A percentile compares a stretch with the other conserved stretches of the same genome.
These are phyloP conservation scores for Anthoceros angustus DNA, from an alignment of 225 moss, liverwort and hornwort genomes.

Conservation along the genomic window DNA sequence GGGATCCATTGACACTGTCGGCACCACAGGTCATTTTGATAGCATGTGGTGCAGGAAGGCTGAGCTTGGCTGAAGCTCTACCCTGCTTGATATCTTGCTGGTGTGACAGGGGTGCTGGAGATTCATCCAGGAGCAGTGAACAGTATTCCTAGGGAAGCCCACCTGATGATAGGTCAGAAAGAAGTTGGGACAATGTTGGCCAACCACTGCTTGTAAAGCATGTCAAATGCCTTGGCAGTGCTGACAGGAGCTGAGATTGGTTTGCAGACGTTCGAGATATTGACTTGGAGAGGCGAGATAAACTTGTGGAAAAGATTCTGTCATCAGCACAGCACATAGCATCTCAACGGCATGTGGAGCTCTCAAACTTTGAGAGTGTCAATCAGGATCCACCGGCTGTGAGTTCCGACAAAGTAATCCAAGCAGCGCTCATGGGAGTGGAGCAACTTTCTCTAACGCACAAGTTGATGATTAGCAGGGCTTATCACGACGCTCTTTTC, in stretches of 20 bases:
- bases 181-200: background rate
- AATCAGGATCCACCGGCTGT: conserved; percentile 91
- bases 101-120: conserved; percentile 36
- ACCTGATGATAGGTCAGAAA: conserved; percentile 41
- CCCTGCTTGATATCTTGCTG: background rate
- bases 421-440: conserved; percentile 44
- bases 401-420: conserved; percentile 43
- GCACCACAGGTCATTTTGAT: conserved; percentile 40
- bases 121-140: conserved; percentile 92
- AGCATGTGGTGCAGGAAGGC: background rate
- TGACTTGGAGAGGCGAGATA: conserved; percentile 53
- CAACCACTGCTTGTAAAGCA: background rate
- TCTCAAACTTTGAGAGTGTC: conserved; percentile 60
- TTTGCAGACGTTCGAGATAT: conserved; percentile 70
- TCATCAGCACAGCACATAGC: conserved; percentile 42
- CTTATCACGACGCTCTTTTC: conserved; percentile 88
- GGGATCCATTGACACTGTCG: conserved; percentile 79
- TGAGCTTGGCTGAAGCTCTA: background rate
- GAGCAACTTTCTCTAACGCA: conserved; percentile 39
- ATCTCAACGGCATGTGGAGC: conserved; percentile 32
- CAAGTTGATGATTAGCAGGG: conserved; percentile 82
- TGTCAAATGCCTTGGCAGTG: background rate
- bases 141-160: conserved; percentile 75
- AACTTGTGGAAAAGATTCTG: conserved; percentile 45
- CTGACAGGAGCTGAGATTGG: too few species aligned